Evolutionary conservation across 495 filamentous ascomycete genomes (phyloP), one percentile per base, ranked within the genome.

Genomic region (Tuber melanosporum): DNA sequence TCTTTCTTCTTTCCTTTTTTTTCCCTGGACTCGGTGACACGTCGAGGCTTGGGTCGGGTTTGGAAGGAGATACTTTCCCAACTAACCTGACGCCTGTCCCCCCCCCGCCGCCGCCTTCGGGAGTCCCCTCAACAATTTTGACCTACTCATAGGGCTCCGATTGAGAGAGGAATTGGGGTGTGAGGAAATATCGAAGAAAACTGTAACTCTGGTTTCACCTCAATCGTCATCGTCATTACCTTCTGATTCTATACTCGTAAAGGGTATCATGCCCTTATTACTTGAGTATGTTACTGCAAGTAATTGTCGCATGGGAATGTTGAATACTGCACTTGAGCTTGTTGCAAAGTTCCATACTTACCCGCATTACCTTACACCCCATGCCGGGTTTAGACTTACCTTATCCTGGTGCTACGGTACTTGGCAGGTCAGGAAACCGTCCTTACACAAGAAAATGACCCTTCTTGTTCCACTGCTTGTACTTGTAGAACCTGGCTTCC

Each of bases 161-260:
- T 62, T 62, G n/a, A 62, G 6, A 66, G 57, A 66, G 57, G 26
- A 66, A 66, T 66, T 66, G 57, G 12, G 26, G 57, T 66, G 57
- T 17, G 57, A 66, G 57, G 57, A 36, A 19, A 66, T 66, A 66
- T 66, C 57, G 57, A 66, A 36, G 57, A 66, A 66, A 36, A 66
- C 26, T 66, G 26, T 36, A 66, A 66, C 57, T 66, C 57, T 36
- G 57, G 57, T 66, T 66, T 66, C 57, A 66, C 15, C 26, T 66
- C 57, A 66, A 66, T 36, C 26, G 14, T 66, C 57, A 66, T 66
- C 57, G 57, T 66, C 57, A 66, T 66, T 66, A 66, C 57, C 57
- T 26, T 66, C 36, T 66, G 57, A 66, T 66, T 66, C 57, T 66
- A 36, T 66, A 66, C 26, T 66, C 36, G 26, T 36, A 36, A 36